A percentile compares a stretch with the other conserved stretches of the same genome.
phyloP scores from a whole-genome alignment of 352 stramenopile species.

The Globisporangium apiculatum region DNA sequence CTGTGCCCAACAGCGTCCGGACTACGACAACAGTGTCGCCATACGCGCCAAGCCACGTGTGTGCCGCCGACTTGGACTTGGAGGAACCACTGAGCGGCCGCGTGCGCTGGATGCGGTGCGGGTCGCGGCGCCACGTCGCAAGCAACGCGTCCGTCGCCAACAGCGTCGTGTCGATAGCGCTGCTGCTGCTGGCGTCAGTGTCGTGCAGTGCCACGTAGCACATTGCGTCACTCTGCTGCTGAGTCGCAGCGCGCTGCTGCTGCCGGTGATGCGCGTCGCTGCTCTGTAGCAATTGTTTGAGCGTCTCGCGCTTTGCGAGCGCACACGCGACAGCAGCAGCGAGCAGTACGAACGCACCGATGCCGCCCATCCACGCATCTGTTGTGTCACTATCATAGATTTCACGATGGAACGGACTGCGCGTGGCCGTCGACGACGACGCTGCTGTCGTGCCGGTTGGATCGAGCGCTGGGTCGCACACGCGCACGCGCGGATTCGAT shows the following conservation, averaged over 20 bases:
- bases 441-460: not conserved
- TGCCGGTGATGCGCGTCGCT: too few species aligned
- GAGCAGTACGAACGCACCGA: conserved; percentile 2
- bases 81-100: conserved; percentile 18
- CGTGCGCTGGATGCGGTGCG: not conserved
- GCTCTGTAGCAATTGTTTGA: conserved; percentile 3
- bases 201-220: conserved; percentile 11
- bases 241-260: not conserved
- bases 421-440: not conserved
- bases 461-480: conserved; percentile 5
- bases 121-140: conserved; percentile 5
- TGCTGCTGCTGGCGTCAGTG: too few species aligned
- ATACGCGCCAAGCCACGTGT: conserved; percentile 49
- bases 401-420: not conserved
- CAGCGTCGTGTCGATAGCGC: conserved; percentile 6
- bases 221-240: conserved; percentile 8
- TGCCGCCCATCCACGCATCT: not conserved
- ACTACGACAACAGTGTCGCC: conserved; percentile 6
- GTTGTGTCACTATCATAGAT: not conserved
- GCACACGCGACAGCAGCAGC: not conserved
- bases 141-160: conserved; percentile 5
- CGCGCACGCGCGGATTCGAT: conserved; percentile 7
- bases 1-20: conserved; percentile 4
- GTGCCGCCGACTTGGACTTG: conserved; percentile 44
- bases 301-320: not conserved